Evolutionary conservation across 2,329 filamentous ascomycete species (phyloP), one percentile per base, ranked within the genome.

Genomic region (Chaetomium globosum): DNA sequence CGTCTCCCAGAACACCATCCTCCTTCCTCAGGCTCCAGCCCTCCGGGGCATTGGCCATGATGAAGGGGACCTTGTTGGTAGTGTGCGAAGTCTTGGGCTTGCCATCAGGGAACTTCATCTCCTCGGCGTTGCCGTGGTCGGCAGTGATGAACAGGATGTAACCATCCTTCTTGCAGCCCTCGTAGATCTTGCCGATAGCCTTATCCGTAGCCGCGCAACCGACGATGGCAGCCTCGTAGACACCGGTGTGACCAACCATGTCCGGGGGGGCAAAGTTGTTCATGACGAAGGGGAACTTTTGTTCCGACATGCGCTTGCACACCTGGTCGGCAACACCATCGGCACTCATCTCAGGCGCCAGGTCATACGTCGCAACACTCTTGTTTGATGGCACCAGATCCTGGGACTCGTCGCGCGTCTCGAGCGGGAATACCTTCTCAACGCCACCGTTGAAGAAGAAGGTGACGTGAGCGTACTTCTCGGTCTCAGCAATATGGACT

Each of bases 401-500:
- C 77, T 89, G 86, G 31, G 79, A 80, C 83, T 97, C 90, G 74
- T 99, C 95, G 71, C 95, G 91, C 68, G 89, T 88, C 81, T 99
- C 95, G 56, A 93, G 89, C 61, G 90, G 88, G 80, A 97, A 99
- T 69, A 92, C 91, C 83, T 97, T 96, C 83, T 99, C 95, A 61
- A 97, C 91, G 75, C 95, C 95, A 65, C 95, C 95, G 81, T 99
- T 99, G 89, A 98, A 98, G 87, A 98, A 98, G 86, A 98, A 98
- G 64, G 95, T 98, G 70, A 99, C 95, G 82, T 99, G 95, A 43
- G 95, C 95, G 79, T 99, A 99, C 84, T 99, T 99, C 80, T 99
- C 95, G 2, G 95, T 99, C 85, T 99, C 95, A 64, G 95, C 95
- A 72, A 98, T 87, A 82, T 99, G 95, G 72, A 94, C 95, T 81